Evolutionary conservation across 352 stramenopile genomes (phyloP).

Genomic region (Peronosclerospora sorghi): DNA sequence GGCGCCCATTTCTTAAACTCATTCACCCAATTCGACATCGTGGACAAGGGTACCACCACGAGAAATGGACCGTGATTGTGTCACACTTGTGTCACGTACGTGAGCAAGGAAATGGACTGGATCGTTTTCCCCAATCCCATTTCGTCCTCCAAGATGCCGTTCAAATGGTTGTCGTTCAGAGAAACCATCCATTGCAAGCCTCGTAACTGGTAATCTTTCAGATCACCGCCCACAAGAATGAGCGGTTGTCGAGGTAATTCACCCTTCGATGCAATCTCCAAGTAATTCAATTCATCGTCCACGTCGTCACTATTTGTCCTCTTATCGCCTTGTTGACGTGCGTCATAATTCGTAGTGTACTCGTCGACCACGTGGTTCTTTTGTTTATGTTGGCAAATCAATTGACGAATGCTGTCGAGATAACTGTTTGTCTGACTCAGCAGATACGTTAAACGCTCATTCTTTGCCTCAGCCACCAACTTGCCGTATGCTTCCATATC

Average conservation of each 20-base stretch:
- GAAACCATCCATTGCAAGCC: slow-evolving; percentile 99
- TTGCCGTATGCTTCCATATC: slow-evolving; percentile 97
- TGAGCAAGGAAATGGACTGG: slow-evolving; percentile 78
- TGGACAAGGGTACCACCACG: slow-evolving; percentile 94
- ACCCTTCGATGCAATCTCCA: slow-evolving; percentile 75
- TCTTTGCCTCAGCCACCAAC: slow-evolving; percentile 95
- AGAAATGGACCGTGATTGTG: slow-evolving; percentile 93
- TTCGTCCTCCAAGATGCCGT: slow-evolving; percentile 97
- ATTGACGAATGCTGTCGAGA: slow-evolving; percentile 91
- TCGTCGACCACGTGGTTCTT: slow-evolving; percentile 62
- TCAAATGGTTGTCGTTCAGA: slow-evolving; percentile 96
- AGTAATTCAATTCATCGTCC: slow-evolving; percentile 77
- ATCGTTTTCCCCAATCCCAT: slow-evolving; percentile 89
- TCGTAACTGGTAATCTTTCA: slow-evolving; percentile 98
- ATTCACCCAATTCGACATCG: slow-evolving; percentile 90
- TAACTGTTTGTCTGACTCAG: slow-evolving; percentile 94
- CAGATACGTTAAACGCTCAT: slow-evolving; percentile 94
- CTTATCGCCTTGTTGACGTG: slow-evolving; percentile 19
- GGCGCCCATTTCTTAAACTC: slow-evolving; percentile 92
- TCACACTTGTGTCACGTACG: slow-evolving; percentile 75
- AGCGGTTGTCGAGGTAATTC: slow-evolving; percentile 86
- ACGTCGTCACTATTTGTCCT: slow-evolving; percentile 21
- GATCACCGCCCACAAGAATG: slow-evolving; percentile 91
- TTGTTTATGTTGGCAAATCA: slow-evolving; percentile 84
- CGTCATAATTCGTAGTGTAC: slow-evolving; percentile 26